phyloP scores from a whole-genome alignment of 2,329 filamentous ascomycete species.

The Monilinia polystroma region DNA sequence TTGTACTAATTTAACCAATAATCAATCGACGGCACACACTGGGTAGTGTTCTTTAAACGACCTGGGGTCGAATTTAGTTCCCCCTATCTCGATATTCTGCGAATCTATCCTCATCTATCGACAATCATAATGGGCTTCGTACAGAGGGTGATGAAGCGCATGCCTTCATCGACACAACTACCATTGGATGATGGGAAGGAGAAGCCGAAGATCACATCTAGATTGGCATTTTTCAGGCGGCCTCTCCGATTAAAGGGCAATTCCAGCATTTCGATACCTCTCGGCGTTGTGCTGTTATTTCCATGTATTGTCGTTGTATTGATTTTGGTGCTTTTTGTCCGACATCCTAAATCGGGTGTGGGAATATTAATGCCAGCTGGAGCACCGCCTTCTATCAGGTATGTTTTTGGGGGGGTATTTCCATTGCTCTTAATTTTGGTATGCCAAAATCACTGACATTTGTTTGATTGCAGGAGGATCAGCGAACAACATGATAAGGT shows the following conservation, averaged over 20 bases:
- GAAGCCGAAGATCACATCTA: constrained; percentile 45
- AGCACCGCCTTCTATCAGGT: constrained; percentile 87
- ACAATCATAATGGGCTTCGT: constrained; percentile 49
- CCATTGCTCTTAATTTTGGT: background rate
- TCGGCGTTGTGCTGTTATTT: constrained; percentile 90
- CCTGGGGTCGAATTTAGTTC: constrained; percentile 25
- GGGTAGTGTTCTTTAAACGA: constrained; percentile 25
- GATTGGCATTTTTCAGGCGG: constrained; percentile 78
- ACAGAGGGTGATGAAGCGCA: constrained; percentile 52
- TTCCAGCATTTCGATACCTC: constrained; percentile 85
- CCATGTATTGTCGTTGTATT: constrained; percentile 87
- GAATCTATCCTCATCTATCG: constrained; percentile 20
- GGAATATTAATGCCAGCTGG: constrained; percentile 85
- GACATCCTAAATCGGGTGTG: constrained; percentile 79
- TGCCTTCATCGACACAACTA: constrained; percentile 48
- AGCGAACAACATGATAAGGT: constrained; percentile 97
- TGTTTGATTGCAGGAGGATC: constrained; percentile 67
- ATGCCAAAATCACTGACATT: constrained; percentile 26
- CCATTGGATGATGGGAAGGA: constrained; percentile 48
- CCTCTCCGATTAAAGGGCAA: constrained; percentile 88
- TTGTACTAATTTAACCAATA: constrained; percentile 11
- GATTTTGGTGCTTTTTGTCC: constrained; percentile 84
- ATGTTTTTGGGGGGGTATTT: constrained; percentile 34
- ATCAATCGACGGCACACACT: constrained; percentile 17
- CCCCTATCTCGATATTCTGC: constrained; percentile 36